Conservation (phyloP, 163 green algal genomes). For the Chlamydomonas reinhardtii region DNA sequence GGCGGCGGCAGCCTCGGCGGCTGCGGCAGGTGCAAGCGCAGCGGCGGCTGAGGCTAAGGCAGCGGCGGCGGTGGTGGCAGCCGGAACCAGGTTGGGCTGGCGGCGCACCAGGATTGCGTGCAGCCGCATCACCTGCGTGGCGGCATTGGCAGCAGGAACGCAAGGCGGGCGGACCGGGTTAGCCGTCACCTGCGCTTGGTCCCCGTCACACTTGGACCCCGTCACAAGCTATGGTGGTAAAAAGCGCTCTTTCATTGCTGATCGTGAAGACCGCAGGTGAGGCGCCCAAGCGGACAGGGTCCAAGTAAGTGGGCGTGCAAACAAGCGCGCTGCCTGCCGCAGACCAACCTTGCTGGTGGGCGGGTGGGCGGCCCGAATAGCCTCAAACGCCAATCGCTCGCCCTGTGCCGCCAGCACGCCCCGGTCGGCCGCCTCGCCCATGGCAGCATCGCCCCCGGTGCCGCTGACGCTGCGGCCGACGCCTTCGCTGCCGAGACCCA, state of each 20-base stretch:
- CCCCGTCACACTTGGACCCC: no score
- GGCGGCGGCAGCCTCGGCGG: background rate
- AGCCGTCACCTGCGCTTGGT: no score
- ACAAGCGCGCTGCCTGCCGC: no score
- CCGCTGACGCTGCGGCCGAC: background rate
- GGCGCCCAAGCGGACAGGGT: no score
- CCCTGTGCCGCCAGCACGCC: background rate
- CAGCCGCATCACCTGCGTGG: conserved; percentile 61
- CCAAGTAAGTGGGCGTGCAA: no score
- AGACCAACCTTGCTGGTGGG: conserved; percentile 51
- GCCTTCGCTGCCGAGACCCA: background rate
- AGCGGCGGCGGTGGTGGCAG: background rate
- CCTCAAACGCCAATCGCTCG: conserved; percentile 1
- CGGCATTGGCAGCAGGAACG: no score
- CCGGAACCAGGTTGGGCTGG: background rate
- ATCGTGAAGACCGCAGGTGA: no score
- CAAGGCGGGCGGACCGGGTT: no score
- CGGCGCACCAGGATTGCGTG: conserved; percentile 61
- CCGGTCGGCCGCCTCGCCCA: background rate
- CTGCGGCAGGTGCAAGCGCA: background rate
- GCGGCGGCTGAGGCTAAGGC: background rate
- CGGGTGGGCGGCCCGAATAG: conserved; percentile 23
- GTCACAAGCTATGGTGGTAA: no score
- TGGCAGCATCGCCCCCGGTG: background rate
- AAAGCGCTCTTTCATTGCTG: no score